Evolutionary conservation across 2,329 filamentous ascomycete genomes (phyloP), one percentile per base, ranked within the genome.

Genomic region (Apiospora hydei): DNA sequence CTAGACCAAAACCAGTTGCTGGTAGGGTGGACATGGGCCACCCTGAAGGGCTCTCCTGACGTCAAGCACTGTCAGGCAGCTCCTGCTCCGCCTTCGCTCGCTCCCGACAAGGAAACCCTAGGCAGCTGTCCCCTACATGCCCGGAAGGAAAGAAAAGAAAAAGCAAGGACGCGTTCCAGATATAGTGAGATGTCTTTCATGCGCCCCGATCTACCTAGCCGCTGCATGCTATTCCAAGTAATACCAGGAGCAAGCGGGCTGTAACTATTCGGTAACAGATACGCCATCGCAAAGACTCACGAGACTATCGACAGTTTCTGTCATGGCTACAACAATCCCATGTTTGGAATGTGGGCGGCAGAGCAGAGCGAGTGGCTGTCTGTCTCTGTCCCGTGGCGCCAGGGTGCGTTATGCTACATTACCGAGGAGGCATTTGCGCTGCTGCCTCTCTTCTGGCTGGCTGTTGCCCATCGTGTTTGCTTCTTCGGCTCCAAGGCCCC

Each of bases 241-340:
- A 14, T 14, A 10, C 30, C n/a, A 41, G 13, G 1, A 14, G 57
- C 18, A 64, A 41, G n/a, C 13, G 30, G 57, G 13, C 30, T 34
- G 57, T 64, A 64, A 64, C 41, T 38, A 41, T 64, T 41, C 57
- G 34, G 57, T 64, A 64, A 64, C 21, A 41, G 18, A 34, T 64
- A 64, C 34, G 57, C 57, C 41, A 64, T 64, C 18, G 21, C 13
- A 34, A 21, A 8, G 7, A 18, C 51, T 34, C 26, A 34, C 26
- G 26, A 34, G 51, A 34, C 51, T 57, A 18, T 21, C 18, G 18
- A 30, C 51, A 57, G 14, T 34, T 14, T 34, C 51, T 30, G 26
- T 3, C 26, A 30, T 30, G 26, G 26, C 26, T 30, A 30, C 26
- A 30, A 30, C 26, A 30, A 34, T 26, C 16, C 13, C 34, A n/a